These are phyloP conservation scores for Suillus hirtellus DNA, from an alignment of 768 basidiomycete species.

Conservation along the genomic window DNA sequence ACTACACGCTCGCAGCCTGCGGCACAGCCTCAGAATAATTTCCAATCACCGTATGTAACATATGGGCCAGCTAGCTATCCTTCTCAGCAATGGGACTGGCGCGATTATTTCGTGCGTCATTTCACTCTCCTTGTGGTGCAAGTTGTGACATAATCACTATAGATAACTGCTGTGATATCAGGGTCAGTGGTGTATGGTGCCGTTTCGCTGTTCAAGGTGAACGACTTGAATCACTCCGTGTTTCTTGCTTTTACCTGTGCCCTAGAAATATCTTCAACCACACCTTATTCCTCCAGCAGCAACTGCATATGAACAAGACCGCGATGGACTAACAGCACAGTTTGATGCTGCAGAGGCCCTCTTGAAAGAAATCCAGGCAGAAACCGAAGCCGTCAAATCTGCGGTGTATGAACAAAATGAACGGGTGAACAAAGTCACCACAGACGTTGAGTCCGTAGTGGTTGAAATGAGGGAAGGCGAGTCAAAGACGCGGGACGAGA, in stretches of 20 bases:
- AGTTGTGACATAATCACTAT: slow-evolving; percentile 13
- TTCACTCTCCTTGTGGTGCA: background rate
- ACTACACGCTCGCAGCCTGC: slow-evolving; percentile 16
- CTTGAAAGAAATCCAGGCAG: slow-evolving; percentile 75
- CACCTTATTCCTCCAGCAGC: slow-evolving; percentile 86
- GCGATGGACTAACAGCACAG: slow-evolving; percentile 80
- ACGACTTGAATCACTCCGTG: slow-evolving; percentile 18
- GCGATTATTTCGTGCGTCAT: slow-evolving; percentile 88
- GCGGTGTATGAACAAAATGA: slow-evolving; percentile 78
- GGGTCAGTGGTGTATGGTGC: slow-evolving; percentile 84
- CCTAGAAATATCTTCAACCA: slow-evolving; percentile 86
- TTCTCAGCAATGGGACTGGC: slow-evolving; percentile 81
- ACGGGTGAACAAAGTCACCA: slow-evolving; percentile 68
- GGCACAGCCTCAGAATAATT: slow-evolving; percentile 19
- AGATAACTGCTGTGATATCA: slow-evolving; percentile 94
- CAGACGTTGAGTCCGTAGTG: slow-evolving; percentile 72
- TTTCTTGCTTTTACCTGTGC: slow-evolving; percentile 11
- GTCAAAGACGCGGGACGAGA: slow-evolving; percentile 76
- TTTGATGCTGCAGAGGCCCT: slow-evolving; percentile 87
- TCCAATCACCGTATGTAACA: slow-evolving; percentile 35
- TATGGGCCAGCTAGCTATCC: slow-evolving; percentile 48
- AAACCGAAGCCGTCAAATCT: slow-evolving; percentile 68
- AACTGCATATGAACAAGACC: slow-evolving; percentile 88
- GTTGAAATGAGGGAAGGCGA: slow-evolving; percentile 79
- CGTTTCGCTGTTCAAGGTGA: slow-evolving; percentile 73